Evolutionary conservation across 345 rosid genomes (phyloP).

Genomic region (Camelina neglecta): DNA sequence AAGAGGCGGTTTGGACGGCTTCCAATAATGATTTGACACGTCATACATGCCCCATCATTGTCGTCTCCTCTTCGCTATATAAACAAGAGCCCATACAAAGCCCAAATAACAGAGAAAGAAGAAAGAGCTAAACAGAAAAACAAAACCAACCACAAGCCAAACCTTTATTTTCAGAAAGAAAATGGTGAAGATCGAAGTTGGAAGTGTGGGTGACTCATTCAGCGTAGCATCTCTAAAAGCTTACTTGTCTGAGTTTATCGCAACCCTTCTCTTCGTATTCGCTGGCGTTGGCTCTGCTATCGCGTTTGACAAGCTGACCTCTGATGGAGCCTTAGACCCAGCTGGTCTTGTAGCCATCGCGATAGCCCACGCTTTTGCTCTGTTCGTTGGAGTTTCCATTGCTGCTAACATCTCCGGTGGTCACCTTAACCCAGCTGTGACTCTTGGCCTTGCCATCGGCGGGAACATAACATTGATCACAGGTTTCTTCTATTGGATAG

Average conservation of each 20-base stretch:
- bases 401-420: conserved; percentile 95
- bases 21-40: conserved; percentile 34
- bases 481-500: conserved; percentile 84
- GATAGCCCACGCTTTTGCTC: conserved; percentile 77
- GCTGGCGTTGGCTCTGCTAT: conserved; percentile 95
- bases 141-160: neutral
- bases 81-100: conserved; percentile 30
- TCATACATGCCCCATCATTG: neutral
- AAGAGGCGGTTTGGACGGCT: conserved; percentile 47
- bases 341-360: conserved; percentile 88
- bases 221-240: conserved; percentile 67
- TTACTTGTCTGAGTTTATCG: conserved; percentile 84
- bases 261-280: conserved; percentile 91
- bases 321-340: conserved; percentile 74
- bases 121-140: neutral
- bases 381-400: conserved; percentile 78
- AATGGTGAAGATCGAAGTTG: conserved; percentile 83
- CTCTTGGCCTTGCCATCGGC: conserved; percentile 80
- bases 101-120: neutral
- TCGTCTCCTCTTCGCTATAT: conserved; percentile 18
- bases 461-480: conserved; percentile 82
- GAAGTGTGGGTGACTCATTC: conserved; percentile 77
- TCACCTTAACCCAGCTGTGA: conserved; percentile 88
- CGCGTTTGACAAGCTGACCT: conserved; percentile 76
- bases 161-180: neutral